Base-by-base conservation (phyloP, 495 filamentous ascomycete genomes). In the Neurospora intermedia region DNA sequence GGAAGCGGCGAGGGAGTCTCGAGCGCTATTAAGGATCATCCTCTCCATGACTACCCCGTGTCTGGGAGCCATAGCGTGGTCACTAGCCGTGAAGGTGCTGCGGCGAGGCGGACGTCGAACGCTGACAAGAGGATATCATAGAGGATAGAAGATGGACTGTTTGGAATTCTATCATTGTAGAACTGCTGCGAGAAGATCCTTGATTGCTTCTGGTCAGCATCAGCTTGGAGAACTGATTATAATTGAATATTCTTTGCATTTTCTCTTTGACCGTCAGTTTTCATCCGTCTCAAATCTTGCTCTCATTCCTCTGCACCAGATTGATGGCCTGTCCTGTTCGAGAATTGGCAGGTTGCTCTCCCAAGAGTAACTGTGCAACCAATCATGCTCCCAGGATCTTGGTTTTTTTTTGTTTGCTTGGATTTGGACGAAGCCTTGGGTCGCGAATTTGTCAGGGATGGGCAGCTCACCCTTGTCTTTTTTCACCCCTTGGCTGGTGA, bases 1-100 rank as follows among this genome's bases (percentile, higher is more conserved):
- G 93, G 93, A 7, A 86, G 88, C 43, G 87, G 88, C 23, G 80
- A 79, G 59, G 54, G 54, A 2, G 54, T 8, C 54, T 31, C 54
- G 23, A 74, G 76, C 3, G 69, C 75, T 39, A 72, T 77, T 40
- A 76, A 81, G 62, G 73, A 73, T 18, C 73, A 77, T 35, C 43
- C 70, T 3, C n/a, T 77, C 31, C 31, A 75, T 0, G 46, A 72
- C 39, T 78, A 76, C 75, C 16, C 69, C 18, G 35, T n/a, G 45
- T 35, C 16, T 39, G 41, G 45, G 39, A 72, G 48, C 40, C 69
- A 35, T 15, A 38, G 54, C 54, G 13, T 72, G n/a, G 69, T n/a
- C 10, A 70, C 18, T 70, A n/a, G 54, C 23, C 54, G 54, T 16
- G 54, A 62, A 23, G 54, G 54, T 9, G 54, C 27, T 27, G 77